Conservation (phyloP, 2,329 filamentous ascomycete genomes). For the Microdochium trichocladiopsis region DNA sequence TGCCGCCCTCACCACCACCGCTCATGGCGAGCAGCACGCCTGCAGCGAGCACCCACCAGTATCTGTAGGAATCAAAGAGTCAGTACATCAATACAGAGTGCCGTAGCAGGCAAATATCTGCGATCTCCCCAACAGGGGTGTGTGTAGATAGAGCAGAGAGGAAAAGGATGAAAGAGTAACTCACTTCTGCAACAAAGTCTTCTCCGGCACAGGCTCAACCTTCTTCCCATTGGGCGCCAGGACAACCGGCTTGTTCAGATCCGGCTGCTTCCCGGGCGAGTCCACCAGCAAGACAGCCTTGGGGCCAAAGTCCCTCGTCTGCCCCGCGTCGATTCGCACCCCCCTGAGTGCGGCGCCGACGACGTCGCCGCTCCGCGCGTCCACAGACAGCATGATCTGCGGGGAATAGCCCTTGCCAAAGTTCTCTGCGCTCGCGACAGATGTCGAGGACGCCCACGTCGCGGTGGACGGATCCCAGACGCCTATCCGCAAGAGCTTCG, state of each 20-base stretch:
- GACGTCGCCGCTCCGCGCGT: constrained; percentile 30
- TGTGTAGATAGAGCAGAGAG: not conserved
- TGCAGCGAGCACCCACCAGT: constrained; percentile 59
- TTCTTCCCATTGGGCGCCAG: constrained; percentile 53
- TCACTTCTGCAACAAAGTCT: constrained; percentile 61
- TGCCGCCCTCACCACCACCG: constrained; percentile 42
- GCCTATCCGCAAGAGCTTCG: constrained; percentile 48
- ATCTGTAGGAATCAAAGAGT: constrained; percentile 51
- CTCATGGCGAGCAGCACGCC: constrained; percentile 45
- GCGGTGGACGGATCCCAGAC: constrained; percentile 40
- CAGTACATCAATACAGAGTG: too few relatives aligned
- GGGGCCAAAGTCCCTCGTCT: constrained; percentile 59
- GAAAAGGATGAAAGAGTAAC: constrained; percentile 18
- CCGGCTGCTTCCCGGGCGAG: constrained; percentile 44
- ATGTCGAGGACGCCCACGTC: constrained; percentile 47
- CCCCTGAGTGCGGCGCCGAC: constrained; percentile 47
- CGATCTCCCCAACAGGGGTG: not conserved
- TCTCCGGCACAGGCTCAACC: constrained; percentile 48
- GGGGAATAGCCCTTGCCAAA: constrained; percentile 56
- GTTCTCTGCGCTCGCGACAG: constrained; percentile 47
- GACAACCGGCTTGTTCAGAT: constrained; percentile 58
- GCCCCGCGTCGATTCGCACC: constrained; percentile 54
- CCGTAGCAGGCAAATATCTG: too few relatives aligned
- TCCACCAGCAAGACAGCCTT: constrained; percentile 44
- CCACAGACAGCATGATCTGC: constrained; percentile 45